A percentile compares a stretch with the other conserved stretches of the same genome.
These are phyloP conservation scores for Nepenthes mirabilis DNA, from an alignment of 148 eudicot species.

Conservation along the genomic window DNA sequence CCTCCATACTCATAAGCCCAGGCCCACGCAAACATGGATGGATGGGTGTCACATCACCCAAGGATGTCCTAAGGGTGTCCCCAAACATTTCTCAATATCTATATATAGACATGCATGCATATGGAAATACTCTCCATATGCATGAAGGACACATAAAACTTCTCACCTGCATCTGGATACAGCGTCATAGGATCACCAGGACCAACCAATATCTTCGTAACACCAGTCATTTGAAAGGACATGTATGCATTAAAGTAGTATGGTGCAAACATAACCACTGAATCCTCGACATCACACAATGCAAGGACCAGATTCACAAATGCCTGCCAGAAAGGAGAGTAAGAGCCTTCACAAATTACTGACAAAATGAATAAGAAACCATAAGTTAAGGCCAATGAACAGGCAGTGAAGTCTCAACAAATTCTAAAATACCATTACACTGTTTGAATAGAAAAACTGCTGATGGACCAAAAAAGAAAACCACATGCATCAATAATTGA, in stretches of 20 bases:
- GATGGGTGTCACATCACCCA: no score
- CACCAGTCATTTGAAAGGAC: slow-evolving; percentile 99
- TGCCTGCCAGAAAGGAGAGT: slow-evolving; percentile 40
- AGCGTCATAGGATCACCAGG: slow-evolving; percentile 77
- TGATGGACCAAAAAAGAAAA: background rate
- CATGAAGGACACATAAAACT: slow-evolving; percentile 1
- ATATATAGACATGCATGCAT: background rate
- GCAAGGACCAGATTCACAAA: slow-evolving; percentile 91
- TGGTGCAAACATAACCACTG: slow-evolving; percentile 98
- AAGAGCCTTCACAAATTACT: background rate
- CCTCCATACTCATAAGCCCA: no score
- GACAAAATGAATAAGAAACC: background rate
- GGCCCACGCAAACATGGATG: no score
- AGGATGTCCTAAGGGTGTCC: no score
- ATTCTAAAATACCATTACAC: background rate
- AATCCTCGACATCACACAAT: slow-evolving; percentile 90
- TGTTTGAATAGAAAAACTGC: background rate
- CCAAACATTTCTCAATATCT: background rate
- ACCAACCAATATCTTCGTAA: slow-evolving; percentile 82
- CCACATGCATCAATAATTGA: background rate
- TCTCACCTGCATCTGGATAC: slow-evolving; percentile 89
- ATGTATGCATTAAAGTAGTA: slow-evolving; percentile 99
- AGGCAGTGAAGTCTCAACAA: background rate
- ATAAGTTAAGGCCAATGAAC: background rate
- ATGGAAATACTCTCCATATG: no score